A percentile compares a stretch with the other conserved stretches of the same genome.
Evolutionary conservation across 345 rosid genomes (phyloP).

Genomic region (Lumnitzera racemosa): DNA sequence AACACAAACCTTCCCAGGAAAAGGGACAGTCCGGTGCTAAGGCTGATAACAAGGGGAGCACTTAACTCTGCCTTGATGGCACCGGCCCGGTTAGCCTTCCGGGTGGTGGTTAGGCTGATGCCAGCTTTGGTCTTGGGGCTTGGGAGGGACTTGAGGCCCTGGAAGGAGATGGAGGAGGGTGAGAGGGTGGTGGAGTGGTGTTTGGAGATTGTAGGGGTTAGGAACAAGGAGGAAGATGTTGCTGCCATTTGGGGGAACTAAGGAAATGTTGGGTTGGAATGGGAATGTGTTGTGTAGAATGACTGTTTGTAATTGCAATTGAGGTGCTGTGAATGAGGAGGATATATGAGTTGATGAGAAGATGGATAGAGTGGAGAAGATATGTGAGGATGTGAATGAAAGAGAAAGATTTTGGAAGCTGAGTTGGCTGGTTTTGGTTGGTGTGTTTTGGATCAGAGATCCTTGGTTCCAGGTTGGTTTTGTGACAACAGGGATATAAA

Average conservation of each 20-base stretch:
- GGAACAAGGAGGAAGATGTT: conserved; percentile 27
- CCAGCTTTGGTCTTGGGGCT: conserved; percentile 16
- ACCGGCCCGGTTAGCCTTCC: conserved; percentile 18
- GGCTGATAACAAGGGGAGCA: conserved; percentile 74
- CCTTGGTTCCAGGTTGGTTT: background rate
- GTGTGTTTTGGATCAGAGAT: conserved; percentile 31
- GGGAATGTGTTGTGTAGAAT: too few species aligned
- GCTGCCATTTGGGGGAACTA: conserved; percentile 6
- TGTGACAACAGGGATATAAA: background rate
- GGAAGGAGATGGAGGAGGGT: conserved; percentile 41
- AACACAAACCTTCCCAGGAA: conserved; percentile 93
- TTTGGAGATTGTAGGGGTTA: conserved; percentile 25
- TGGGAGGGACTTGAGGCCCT: conserved; percentile 33
- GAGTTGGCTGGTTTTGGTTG: conserved; percentile 38
- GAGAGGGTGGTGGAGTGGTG: conserved; percentile 15
- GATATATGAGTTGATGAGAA: background rate
- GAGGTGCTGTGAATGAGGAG: background rate
- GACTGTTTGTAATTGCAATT: too few species aligned
- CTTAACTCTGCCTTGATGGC: conserved; percentile 77
- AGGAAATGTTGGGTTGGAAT: too few species aligned
- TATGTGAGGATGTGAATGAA: conserved; percentile 26
- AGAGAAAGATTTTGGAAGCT: conserved; percentile 20
- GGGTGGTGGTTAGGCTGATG: conserved; percentile 14
- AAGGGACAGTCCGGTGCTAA: conserved; percentile 93
- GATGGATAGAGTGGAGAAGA: background rate